Evolutionary conservation across 2,329 filamentous ascomycete species (phyloP).

Genomic region (Celoporthe dispersa): DNA sequence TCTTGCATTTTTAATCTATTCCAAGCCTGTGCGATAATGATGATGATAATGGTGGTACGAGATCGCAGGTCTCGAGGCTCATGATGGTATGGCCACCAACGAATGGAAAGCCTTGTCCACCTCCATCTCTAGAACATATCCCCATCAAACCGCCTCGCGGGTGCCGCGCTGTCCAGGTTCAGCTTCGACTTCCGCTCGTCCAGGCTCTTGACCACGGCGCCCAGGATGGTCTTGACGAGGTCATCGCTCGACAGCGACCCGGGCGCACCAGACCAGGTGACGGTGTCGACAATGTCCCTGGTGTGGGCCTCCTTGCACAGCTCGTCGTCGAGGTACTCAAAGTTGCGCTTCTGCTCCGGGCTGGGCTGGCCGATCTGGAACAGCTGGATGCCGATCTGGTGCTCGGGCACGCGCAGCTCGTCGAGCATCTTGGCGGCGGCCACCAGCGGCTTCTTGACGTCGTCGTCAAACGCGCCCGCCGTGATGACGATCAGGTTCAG

Average conservation of each 20-base stretch:
- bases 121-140: background rate
- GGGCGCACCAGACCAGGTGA: constrained; percentile 24
- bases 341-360: constrained; percentile 29
- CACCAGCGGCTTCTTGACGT: constrained; percentile 31
- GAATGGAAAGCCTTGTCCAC: too few relatives aligned
- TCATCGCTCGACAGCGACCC: constrained; percentile 31
- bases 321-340: constrained; percentile 34
- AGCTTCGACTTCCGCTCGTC: constrained; percentile 30
- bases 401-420: constrained; percentile 31
- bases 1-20: background rate
- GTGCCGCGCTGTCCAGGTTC: constrained; percentile 23
- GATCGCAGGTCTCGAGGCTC: background rate
- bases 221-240: constrained; percentile 32
- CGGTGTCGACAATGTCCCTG: constrained; percentile 33
- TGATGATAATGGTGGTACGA: background rate
- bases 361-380: constrained; percentile 33
- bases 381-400: constrained; percentile 34
- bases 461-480: constrained; percentile 32
- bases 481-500: constrained; percentile 39
- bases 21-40: background rate
- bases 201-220: constrained; percentile 33
- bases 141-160: constrained; percentile 23
- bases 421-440: constrained; percentile 31
- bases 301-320: constrained; percentile 32
- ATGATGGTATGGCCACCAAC: too few relatives aligned